Evolutionary conservation across 768 basidiomycete genomes (phyloP).

Genomic region (Lentinula aciculospora): DNA sequence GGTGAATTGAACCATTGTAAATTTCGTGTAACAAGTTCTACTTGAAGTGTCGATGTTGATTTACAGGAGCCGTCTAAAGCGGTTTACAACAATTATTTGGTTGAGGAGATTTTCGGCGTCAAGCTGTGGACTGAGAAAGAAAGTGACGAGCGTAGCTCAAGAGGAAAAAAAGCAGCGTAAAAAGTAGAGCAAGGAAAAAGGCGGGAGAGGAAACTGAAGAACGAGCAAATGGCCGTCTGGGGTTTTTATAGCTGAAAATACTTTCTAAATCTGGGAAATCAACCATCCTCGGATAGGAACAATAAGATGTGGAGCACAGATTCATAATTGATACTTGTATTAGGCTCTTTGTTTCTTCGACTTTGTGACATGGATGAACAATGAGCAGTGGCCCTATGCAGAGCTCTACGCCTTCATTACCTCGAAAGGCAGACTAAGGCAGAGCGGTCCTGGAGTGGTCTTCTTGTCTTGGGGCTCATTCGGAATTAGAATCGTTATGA

Average conservation of each 20-base stretch:
- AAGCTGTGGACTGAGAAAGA: constrained; percentile 1
- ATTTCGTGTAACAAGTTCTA: neutral
- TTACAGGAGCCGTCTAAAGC: constrained; percentile 2
- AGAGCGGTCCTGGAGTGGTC: too few species aligned
- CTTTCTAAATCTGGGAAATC: neutral
- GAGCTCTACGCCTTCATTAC: too few species aligned
- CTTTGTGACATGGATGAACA: neutral
- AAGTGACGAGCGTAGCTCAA: constrained; percentile 6
- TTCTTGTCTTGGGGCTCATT: too few species aligned
- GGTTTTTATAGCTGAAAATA: constrained; percentile 4
- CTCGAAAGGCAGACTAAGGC: too few species aligned
- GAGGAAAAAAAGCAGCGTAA: neutral
- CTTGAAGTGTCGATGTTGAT: neutral
- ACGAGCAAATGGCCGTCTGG: neutral
- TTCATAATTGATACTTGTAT: neutral
- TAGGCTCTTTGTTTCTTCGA: neutral
- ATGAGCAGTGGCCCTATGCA: neutral
- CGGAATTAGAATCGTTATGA: too few species aligned
- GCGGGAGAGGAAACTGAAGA: neutral
- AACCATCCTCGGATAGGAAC: neutral
- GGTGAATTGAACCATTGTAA: constrained; percentile 26
- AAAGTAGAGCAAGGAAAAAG: neutral
- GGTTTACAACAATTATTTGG: neutral
- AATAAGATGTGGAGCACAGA: neutral
- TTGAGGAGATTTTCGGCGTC: neutral